Evolutionary conservation across 1,284 basidiomycete genomes (phyloP).

Genomic region (Mrakiaceae sp.): DNA sequence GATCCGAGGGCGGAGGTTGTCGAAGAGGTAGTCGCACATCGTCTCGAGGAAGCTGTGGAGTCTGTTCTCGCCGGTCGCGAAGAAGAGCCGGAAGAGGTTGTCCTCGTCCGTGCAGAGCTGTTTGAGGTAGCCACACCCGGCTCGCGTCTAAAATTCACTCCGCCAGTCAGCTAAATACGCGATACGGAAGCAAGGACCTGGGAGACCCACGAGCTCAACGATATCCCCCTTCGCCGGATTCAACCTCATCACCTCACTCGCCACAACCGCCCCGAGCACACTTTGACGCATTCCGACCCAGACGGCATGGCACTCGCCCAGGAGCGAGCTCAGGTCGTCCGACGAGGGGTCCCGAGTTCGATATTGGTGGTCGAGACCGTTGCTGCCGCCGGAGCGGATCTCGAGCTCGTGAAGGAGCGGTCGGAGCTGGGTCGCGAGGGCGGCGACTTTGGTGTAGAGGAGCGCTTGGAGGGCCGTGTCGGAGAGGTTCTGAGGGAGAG

Average conservation of each 20-base stretch:
- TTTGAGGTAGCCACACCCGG: constrained; percentile 81
- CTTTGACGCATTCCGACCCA: constrained; percentile 63
- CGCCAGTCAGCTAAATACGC: constrained; percentile 2
- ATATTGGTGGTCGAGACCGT: neutral
- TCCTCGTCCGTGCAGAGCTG: constrained; percentile 82
- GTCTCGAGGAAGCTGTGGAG: constrained; percentile 72
- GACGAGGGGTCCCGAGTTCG: constrained; percentile 37
- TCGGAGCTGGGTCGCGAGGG: constrained; percentile 55
- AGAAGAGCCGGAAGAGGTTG: constrained; percentile 68
- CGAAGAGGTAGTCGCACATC: constrained; percentile 83
- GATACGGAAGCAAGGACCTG: neutral
- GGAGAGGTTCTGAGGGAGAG: constrained; percentile 54
- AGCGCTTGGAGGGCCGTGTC: constrained; percentile 69
- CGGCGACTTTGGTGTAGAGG: constrained; percentile 73
- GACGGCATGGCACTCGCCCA: constrained; percentile 70
- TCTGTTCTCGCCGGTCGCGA: constrained; percentile 66
- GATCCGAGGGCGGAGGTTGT: constrained; percentile 82
- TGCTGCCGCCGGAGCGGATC: constrained; percentile 43
- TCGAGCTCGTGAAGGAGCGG: constrained; percentile 76
- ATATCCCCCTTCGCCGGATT: constrained; percentile 66
- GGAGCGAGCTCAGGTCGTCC: constrained; percentile 60
- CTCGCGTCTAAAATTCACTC: constrained; percentile 49
- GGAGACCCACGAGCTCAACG: constrained; percentile 59
- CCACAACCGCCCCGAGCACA: constrained; percentile 56
- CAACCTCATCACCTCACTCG: constrained; percentile 67